Evolutionary conservation across 306 rosid genomes (phyloP).

Genomic region (Quercus suber): DNA sequence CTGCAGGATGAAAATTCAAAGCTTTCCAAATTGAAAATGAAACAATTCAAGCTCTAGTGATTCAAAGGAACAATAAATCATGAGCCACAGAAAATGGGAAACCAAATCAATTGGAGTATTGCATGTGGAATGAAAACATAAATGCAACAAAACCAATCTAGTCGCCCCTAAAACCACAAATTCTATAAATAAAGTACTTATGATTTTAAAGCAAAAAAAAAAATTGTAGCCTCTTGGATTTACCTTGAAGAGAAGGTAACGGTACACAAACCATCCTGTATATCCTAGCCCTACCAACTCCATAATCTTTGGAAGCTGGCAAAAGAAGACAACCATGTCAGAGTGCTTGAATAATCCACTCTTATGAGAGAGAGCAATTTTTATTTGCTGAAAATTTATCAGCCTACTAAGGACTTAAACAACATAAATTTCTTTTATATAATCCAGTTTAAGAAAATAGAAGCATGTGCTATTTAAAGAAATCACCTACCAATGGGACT

Average conservation of each 20-base stretch:
- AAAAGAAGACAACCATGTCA: slow-evolving; percentile 8
- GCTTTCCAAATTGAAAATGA: not conserved
- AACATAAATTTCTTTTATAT: not conserved
- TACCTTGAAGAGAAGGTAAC: slow-evolving; percentile 98
- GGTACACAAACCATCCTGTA: slow-evolving; percentile 99
- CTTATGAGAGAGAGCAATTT: not conserved
- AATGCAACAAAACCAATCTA: not conserved
- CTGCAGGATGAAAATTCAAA: not conserved
- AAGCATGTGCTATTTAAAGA: not conserved
- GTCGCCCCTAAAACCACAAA: not conserved
- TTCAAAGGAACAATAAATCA: not conserved
- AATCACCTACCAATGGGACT: slow-evolving; percentile 76
- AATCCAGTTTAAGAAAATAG: not conserved
- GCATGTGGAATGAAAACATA: not conserved
- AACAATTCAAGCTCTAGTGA: not conserved
- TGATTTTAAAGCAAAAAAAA: slow-evolving; percentile 3
- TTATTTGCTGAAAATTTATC: not conserved
- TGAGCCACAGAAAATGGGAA: not conserved
- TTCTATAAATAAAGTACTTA: not conserved
- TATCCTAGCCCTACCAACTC: slow-evolving; percentile 99
- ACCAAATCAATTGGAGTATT: not conserved
- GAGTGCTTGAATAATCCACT: slow-evolving; percentile 4
- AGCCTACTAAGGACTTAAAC: not conserved
- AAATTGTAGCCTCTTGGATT: not conserved
- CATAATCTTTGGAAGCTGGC: slow-evolving; percentile 92